Conservation (phyloP, 306 rosid genomes). For the Cicer judaicum region DNA sequence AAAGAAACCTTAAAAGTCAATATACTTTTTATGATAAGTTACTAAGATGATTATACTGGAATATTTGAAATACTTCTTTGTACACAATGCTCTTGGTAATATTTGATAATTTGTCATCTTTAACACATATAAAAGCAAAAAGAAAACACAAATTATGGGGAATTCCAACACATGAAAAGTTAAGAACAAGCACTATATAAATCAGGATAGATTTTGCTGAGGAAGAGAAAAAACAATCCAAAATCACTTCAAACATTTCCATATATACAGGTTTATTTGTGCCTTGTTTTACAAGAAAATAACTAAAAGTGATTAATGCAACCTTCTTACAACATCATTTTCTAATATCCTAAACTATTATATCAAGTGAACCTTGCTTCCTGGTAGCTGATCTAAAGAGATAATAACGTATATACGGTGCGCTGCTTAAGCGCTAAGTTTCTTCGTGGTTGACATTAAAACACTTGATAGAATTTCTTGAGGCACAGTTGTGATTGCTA, state of each 20-base stretch:
- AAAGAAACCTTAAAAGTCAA: no score
- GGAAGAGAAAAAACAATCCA: constrained; percentile 4
- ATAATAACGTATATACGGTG: not conserved
- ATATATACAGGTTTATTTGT: constrained; percentile 38
- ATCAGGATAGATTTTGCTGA: not conserved
- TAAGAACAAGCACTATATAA: constrained; percentile 14
- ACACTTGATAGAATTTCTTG: constrained; percentile 37
- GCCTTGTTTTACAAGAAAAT: constrained; percentile 41
- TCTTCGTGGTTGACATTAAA: constrained; percentile 41
- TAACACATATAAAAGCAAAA: no score
- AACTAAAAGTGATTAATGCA: constrained; percentile 31
- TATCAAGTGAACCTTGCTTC: constrained; percentile 38
- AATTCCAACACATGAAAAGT: constrained; percentile 3
- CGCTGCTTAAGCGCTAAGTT: constrained; percentile 35
- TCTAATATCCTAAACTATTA: constrained; percentile 37
- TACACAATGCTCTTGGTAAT: no score
- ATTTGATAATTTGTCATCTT: no score
- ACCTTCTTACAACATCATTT: constrained; percentile 29
- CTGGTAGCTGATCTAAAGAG: constrained; percentile 33
- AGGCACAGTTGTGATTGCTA: constrained; percentile 35
- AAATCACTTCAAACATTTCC: constrained; percentile 33
- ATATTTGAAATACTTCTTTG: no score
- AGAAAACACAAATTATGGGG: no score
- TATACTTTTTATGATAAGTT: no score
- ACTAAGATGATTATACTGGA: no score